phyloP scores from a whole-genome alignment of 164 flowering plant species.

The Dillenia suffruticosa region DNA sequence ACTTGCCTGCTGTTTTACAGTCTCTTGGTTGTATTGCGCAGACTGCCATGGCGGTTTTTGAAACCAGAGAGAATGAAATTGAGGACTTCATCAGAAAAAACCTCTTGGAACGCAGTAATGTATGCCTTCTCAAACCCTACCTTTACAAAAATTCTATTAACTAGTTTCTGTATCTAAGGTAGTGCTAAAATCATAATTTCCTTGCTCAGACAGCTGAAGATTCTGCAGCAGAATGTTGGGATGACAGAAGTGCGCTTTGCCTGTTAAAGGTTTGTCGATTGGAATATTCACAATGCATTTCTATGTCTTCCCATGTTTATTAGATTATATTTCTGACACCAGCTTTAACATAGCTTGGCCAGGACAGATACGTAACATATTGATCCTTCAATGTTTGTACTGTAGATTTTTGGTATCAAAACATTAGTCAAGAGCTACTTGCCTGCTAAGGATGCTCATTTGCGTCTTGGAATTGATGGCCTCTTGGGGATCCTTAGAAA shows the following conservation, averaged over 20 bases:
- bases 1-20: conserved; percentile 88
- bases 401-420: conserved; percentile 81
- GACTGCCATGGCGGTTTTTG: conserved; percentile 94
- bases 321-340: neutral
- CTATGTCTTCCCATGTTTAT: neutral
- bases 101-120: conserved; percentile 53
- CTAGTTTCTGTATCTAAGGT: neutral
- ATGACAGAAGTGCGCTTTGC: conserved; percentile 82
- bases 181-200: neutral
- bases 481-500: conserved; percentile 60
- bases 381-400: conserved; percentile 2
- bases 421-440: conserved; percentile 89
- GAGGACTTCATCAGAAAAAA: conserved; percentile 59
- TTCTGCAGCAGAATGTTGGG: conserved; percentile 46
- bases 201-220: conserved; percentile 54
- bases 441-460: conserved; percentile 87
- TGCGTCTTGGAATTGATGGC: conserved; percentile 72
- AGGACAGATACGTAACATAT: neutral
- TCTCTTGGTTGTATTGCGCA: conserved; percentile 97
- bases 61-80: conserved; percentile 90
- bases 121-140: conserved; percentile 26
- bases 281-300: conserved; percentile 1
- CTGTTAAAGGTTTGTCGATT: conserved; percentile 65
- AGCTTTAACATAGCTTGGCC: neutral
- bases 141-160: neutral